phyloP scores from a whole-genome alignment of 345 rosid genomes.

The Populus ilicifolia region DNA sequence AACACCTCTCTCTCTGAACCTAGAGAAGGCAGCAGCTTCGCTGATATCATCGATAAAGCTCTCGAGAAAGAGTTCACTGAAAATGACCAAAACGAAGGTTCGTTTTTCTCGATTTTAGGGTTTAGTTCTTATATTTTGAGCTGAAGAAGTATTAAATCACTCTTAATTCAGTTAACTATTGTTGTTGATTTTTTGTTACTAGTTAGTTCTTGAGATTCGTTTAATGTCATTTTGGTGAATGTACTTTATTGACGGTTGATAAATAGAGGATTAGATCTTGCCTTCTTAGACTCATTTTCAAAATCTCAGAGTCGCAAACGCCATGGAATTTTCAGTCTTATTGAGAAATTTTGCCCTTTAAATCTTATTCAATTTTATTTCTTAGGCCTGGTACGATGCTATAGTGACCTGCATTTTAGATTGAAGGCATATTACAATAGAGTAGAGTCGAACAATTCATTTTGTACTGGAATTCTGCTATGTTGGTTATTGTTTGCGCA shows the following conservation, averaged over 20 bases:
- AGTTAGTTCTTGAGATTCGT: neutral
- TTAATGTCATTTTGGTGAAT: neutral
- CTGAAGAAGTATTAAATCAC: neutral
- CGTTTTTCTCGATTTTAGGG: conserved; percentile 12
- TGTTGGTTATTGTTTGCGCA: neutral
- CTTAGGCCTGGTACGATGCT: neutral
- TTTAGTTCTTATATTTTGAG: neutral
- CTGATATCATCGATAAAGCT: conserved; percentile 83
- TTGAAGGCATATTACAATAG: neutral
- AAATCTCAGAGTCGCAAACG: neutral
- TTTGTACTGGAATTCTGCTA: neutral
- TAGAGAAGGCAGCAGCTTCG: conserved; percentile 68
- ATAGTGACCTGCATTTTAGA: neutral
- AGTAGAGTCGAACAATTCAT: neutral
- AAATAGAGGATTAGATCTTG: neutral
- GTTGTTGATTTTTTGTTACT: neutral
- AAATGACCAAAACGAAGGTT: conserved; percentile 75
- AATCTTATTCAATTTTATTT: neutral
- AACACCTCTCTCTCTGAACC: conserved; percentile 47
- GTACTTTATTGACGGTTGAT: neutral
- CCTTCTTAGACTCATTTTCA: neutral
- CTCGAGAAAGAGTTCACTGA: conserved; percentile 87
- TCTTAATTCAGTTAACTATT: neutral
- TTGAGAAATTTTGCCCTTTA: neutral
- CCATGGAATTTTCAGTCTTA: neutral